phyloP scores from a whole-genome alignment of 2,329 filamentous ascomycete species.

The Clonostachys byssicola region DNA sequence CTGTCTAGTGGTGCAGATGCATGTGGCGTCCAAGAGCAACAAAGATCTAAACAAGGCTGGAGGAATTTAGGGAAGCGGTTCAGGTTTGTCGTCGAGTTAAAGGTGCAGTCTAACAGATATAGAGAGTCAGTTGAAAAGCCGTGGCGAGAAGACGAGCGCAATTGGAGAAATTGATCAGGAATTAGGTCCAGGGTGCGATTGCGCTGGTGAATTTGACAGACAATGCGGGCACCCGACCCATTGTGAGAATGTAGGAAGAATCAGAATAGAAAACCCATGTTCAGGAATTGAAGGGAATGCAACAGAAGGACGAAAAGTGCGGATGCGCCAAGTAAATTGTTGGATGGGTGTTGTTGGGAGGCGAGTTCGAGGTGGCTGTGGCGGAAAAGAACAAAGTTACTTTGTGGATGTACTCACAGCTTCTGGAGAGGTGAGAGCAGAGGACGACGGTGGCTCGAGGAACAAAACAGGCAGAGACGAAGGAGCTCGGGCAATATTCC shows the following conservation, averaged over 20 bases:
- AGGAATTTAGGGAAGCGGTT: no score
- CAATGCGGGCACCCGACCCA: background rate
- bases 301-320: background rate
- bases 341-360: background rate
- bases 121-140: no score
- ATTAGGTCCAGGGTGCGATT: background rate
- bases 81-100: no score
- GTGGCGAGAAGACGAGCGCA: no score
- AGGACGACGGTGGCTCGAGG: background rate
- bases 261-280: background rate
- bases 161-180: no score
- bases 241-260: background rate
- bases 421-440: background rate
- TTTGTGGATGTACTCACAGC: background rate
- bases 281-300: background rate
- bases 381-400: background rate
- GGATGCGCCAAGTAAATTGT: background rate
- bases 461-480: background rate
- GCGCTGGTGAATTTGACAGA: background rate
- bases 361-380: background rate
- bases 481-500: conserved; percentile 30
- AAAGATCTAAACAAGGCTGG: background rate
- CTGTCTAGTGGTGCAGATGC: background rate
- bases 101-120: no score
- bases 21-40: background rate